Conservation (phyloP, 345 rosid species). For the Populus ilicifolia region DNA sequence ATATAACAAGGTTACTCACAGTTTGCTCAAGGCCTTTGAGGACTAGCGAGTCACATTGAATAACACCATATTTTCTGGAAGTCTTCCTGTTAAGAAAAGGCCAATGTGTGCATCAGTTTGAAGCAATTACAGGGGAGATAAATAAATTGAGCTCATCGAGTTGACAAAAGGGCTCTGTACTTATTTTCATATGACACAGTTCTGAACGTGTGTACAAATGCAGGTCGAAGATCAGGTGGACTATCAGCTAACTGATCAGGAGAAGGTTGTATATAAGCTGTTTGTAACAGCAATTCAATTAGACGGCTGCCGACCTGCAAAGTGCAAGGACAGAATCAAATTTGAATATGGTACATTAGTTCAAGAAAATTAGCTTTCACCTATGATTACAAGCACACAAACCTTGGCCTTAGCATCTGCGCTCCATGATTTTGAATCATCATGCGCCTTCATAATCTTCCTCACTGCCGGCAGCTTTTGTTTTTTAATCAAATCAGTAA, state of each 20-base stretch:
- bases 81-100: conserved; percentile 44
- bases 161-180: conserved; percentile 41
- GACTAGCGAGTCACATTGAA: conserved; percentile 76
- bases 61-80: conserved; percentile 73
- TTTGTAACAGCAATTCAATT: conserved; percentile 70
- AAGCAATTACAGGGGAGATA: conserved; percentile 14
- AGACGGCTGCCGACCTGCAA: conserved; percentile 91
- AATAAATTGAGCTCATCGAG: background rate
- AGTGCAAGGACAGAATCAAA: conserved; percentile 13
- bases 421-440: conserved; percentile 67
- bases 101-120: background rate
- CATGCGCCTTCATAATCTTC: conserved; percentile 68
- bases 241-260: conserved; percentile 51
- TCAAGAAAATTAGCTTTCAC: conserved; percentile 5
- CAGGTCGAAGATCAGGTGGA: conserved; percentile 89
- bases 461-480: conserved; percentile 78
- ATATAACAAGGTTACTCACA: conserved; percentile 45
- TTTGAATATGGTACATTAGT: background rate
- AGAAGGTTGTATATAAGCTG: conserved; percentile 85
- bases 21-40: conserved; percentile 81
- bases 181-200: conserved; percentile 42
- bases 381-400: conserved; percentile 24
- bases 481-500: conserved; percentile 66
- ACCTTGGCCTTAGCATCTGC: conserved; percentile 83
- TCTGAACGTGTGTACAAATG: conserved; percentile 70